Evolutionary conservation across 2,329 filamentous ascomycete genomes (phyloP).

Genomic region (Hymenoscyphus scutula): DNA sequence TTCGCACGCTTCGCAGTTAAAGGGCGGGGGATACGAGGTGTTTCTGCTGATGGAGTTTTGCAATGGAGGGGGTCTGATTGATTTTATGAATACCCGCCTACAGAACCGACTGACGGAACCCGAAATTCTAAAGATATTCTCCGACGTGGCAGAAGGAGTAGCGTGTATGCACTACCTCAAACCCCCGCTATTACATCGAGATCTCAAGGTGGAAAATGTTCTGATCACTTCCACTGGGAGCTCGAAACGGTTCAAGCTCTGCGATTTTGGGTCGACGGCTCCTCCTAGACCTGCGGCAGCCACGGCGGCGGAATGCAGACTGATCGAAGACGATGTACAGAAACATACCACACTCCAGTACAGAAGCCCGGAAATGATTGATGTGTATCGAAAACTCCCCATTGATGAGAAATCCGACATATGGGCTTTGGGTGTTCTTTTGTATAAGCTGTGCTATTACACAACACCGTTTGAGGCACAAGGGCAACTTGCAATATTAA

Average conservation of each 20-base stretch:
- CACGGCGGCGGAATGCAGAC: conserved; percentile 80
- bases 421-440: conserved; percentile 85
- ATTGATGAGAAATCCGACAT: conserved; percentile 99
- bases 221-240: conserved; percentile 66
- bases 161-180: conserved; percentile 99
- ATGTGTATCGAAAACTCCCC: conserved; percentile 92
- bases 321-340: conserved; percentile 96
- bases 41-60: conserved; percentile 99
- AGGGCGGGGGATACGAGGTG: conserved; percentile 92
- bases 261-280: conserved; percentile 94
- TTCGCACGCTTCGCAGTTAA: conserved; percentile 92
- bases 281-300: conserved; percentile 79
- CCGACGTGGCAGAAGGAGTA: conserved; percentile 91
- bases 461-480: conserved; percentile 98
- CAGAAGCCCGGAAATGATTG: conserved; percentile 96
- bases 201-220: conserved; percentile 97
- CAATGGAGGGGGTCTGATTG: conserved; percentile 89
- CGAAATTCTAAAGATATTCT: conserved; percentile 95
- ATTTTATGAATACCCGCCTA: conserved; percentile 98
- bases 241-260: conserved; percentile 86
- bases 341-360: conserved; percentile 97
- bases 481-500: conserved; percentile 94
- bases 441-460: conserved; percentile 99
- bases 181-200: conserved; percentile 85
- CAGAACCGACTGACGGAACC: conserved; percentile 96